Evolutionary conservation across 2,329 filamentous ascomycete species (phyloP).

Genomic region (Teratosphaeria epicoccoides): DNA sequence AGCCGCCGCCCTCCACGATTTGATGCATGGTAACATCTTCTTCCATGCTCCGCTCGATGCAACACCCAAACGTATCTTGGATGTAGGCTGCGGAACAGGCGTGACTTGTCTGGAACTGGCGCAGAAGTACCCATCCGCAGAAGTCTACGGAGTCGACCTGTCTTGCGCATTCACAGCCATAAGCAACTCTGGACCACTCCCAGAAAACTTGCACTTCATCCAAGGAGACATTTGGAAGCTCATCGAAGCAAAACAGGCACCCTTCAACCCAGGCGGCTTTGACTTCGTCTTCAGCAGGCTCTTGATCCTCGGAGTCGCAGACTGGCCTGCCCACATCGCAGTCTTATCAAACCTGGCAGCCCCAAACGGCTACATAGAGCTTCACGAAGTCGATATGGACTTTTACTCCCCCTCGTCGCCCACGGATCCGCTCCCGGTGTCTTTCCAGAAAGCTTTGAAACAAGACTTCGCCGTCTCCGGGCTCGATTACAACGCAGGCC

Average conservation of each 20-base stretch:
- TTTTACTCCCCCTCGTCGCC: neutral
- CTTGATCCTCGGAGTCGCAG: constrained; percentile 8
- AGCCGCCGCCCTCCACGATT: neutral
- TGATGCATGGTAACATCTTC: neutral
- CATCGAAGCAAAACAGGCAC: neutral
- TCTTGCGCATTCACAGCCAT: constrained; percentile 5
- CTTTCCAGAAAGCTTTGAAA: neutral
- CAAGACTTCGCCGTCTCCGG: neutral
- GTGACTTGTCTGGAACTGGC: constrained; percentile 15
- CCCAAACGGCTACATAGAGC: neutral
- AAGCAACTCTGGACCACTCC: neutral
- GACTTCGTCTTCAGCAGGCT: constrained; percentile 12
- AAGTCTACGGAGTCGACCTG: constrained; percentile 27
- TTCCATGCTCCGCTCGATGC: neutral
- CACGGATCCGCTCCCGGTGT: neutral
- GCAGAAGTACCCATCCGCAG: constrained; percentile 12
- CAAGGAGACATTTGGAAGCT: constrained; percentile 7
- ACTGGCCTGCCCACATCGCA: constrained; percentile 7
- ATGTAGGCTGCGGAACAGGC: constrained; percentile 21
- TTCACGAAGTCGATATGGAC: neutral
- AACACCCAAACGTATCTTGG: constrained; percentile 4
- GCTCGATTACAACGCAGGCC: neutral
- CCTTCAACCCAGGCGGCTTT: constrained; percentile 1
- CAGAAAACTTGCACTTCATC: constrained; percentile 9
- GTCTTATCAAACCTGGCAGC: neutral